Conservation (phyloP, 1,139 yeast genomes). For the Geotrichum histeridarum region DNA sequence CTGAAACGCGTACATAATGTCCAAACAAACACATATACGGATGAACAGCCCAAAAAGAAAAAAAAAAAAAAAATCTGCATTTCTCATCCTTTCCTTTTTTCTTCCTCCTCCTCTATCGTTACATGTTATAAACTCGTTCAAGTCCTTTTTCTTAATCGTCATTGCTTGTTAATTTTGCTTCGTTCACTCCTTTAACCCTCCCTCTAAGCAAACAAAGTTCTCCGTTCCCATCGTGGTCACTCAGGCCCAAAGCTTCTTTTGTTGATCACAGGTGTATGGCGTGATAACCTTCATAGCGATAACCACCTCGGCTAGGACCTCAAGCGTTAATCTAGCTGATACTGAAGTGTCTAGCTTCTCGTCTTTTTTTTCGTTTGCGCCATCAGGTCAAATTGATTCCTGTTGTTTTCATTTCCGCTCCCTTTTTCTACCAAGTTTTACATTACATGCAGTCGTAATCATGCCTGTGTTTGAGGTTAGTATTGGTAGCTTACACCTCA, state of each 20-base stretch:
- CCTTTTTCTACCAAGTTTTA: neutral
- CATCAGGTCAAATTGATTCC: too few species aligned
- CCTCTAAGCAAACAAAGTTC: too few species aligned
- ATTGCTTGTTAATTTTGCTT: neutral
- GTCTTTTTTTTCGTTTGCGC: neutral
- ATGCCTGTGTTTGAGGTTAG: slow-evolving; percentile 19
- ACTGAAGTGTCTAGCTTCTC: too few species aligned
- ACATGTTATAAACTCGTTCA: neutral
- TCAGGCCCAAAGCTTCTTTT: too few species aligned
- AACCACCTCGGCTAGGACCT: too few species aligned
- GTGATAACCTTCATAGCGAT: too few species aligned
- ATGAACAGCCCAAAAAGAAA: neutral
- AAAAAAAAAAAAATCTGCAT: neutral
- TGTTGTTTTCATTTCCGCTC: neutral
- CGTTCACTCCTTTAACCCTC: neutral
- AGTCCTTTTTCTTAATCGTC: neutral
- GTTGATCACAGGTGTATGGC: too few species aligned
- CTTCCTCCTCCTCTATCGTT: neutral
- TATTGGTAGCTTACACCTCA: neutral
- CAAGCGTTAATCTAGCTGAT: neutral
- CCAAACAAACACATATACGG: neutral
- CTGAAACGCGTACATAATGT: neutral
- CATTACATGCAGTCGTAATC: neutral
- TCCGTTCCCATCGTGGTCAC: too few species aligned
- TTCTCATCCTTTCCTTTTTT: neutral